Evolutionary conservation across 2,329 filamentous ascomycete species (phyloP).

Genomic region (Pseudogymnoascus sp.): DNA sequence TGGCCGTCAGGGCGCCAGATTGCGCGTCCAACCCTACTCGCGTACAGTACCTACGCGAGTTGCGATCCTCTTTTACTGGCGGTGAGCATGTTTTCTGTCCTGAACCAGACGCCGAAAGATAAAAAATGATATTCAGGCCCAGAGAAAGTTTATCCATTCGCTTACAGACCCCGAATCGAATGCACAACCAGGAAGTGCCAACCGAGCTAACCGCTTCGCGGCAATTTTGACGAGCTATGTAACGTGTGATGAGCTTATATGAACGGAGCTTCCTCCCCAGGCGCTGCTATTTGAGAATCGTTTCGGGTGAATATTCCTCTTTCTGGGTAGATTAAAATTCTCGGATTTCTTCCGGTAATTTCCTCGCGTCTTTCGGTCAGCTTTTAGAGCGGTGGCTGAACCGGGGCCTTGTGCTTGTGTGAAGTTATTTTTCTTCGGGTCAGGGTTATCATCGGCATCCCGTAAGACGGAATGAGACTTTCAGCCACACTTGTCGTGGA

Average conservation of each 20-base stretch:
- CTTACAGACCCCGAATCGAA: constrained; percentile 2
- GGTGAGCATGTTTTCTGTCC: background rate
- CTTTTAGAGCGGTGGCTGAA: background rate
- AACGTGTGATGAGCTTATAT: constrained; percentile 9
- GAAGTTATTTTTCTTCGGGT: background rate
- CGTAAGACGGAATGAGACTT: background rate
- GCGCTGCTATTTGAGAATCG: background rate
- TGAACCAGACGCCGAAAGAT: constrained; percentile 1
- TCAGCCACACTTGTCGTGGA: background rate
- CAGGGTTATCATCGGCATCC: background rate
- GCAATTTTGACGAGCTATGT: constrained; percentile 8
- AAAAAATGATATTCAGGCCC: background rate
- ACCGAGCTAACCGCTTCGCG: constrained; percentile 7
- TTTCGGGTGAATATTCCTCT: background rate
- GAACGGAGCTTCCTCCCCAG: constrained; percentile 3
- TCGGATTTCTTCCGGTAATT: background rate
- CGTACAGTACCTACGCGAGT: background rate
- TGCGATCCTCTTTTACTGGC: background rate
- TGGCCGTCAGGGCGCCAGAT: background rate
- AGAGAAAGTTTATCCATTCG: constrained; percentile 1
- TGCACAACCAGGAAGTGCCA: background rate
- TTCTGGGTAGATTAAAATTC: background rate
- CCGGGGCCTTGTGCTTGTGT: background rate
- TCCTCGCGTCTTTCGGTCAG: background rate
- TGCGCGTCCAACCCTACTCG: background rate